Evolutionary conservation across 108 stramenopile species (phyloP), one percentile per base, ranked within the genome.

Genomic region (Discostella pseudostelligera): DNA sequence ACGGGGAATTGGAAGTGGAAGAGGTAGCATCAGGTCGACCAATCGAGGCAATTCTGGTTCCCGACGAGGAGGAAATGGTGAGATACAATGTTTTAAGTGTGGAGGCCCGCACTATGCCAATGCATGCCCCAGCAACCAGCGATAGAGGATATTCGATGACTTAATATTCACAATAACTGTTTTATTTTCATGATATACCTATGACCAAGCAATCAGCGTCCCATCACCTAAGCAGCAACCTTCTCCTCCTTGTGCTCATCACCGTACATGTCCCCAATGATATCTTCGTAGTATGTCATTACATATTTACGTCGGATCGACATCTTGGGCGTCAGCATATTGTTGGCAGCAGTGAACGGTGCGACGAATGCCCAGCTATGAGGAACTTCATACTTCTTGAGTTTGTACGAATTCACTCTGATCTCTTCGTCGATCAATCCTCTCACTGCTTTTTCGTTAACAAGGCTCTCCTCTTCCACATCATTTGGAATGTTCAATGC

Each of bases 241-340:
- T 78, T 78, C 37, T 78, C 77, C 8, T 78, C 59, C 21, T 76
- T 44, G 4, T 42, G 35, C 8, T 44, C 44, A 35, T 88, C 79
- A 21, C 77, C 87, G 79, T 97, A 97, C 71, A 97, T 72, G 11
- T 60, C 60, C 12, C 79, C 62, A 44, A 97, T 84, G n/a, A 88
- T 66, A 68, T 84, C 87, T 35, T 81, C 68, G 70, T 98, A 96
- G 25, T 81, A 81, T 56, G 86, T 75, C 50, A 96, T 81, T 19
- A 97, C 94, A 69, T 88, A 84, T 76, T 96, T 93, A 45, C 98
- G 69, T 48, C 96, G 89, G 73, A 97, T 83, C 48, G 84, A 86
- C 92, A 99, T 92, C 65, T 99, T 99, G 8, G 97, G 97, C 13
- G 97, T 99, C 46, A 95, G 67, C 96, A 97, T 97, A 44, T 84